Evolutionary conservation across 2,329 filamentous ascomycete species (phyloP), one percentile per base, ranked within the genome.

Genomic region (Colletotrichum somersetense): DNA sequence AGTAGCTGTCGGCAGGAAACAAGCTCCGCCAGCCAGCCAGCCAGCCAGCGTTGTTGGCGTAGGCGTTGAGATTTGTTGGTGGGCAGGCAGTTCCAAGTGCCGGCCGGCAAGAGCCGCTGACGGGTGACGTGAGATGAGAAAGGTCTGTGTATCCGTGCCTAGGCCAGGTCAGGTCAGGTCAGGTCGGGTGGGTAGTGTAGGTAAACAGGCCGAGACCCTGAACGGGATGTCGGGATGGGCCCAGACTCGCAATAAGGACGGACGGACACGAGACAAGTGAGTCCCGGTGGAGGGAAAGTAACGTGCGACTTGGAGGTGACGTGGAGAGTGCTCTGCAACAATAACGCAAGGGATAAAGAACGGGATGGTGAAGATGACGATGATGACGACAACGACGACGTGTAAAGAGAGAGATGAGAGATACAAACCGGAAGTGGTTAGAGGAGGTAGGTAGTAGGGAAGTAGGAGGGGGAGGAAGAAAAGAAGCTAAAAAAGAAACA

Each of bases 1-100:
- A 70, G 66, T 48, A 65, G 66, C 70, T 72, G 33, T 61, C 38
- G 59, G 70, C 20, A 57, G 48, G 3, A 16, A 68, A 62, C 64
- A 71, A 58, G 68, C 68, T 62, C 66, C 50, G 30, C 30, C 30
- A 26, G 26, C 26, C 26, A n/a, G n/a, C n/a, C n/a, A n/a, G n/a
- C n/a, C 26, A 26, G 26, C 26, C 26, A 30, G 30, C 30, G 30
- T 30, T 30, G 42, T 62, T 44, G 48, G 67, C 11, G 53, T 48
- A 20, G 61, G 14, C n/a, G 55, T 58, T 40, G 26, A 38, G 56
- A 23, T 66, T 48, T 38, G 48, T 26, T 62, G 42, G 33, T 20
- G 16, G 20, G 4, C 16, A 48, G n/a, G n/a, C 2, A 30, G 33
- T 33, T 48, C 35, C 67, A 11, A 50, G 56, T 67, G 63, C 63